Base-by-base conservation (phyloP, 352 stramenopile genomes). In the Blastocystis sp. region DNA sequence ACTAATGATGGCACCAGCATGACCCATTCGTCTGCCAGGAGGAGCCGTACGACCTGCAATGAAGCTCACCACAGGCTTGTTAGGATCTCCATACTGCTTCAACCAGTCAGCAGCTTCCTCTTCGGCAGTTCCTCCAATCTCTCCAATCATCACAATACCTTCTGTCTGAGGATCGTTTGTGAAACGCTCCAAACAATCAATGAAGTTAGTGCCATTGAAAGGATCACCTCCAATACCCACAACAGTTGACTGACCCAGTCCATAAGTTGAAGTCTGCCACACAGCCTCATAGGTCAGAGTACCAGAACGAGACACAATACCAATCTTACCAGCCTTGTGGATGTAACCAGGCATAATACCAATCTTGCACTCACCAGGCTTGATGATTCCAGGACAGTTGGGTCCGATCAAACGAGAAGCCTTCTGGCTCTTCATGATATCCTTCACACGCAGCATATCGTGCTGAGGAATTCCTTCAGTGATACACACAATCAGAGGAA, bases 301-400 rank as follows among this genome's bases (percentile, higher is more conserved):
- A 59, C 97, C 97, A 52, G 93, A 97, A 80, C 96, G 93, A 37
- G 93, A 98, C n/a, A 99, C 97, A 73, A 98, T 96, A 88, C 97
- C 97, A 89, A 99, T 97, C 91, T 98, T 98, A 69, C 97, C 96
- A 85, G 92, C 92, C 89, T 92, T 93, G 91, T 99, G 96, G 91
- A 99, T 99, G 92, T 98, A 98, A 71, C 96, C 97, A 75, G 97
- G 97, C 96, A 99, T 99, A 91, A 99, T 99, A 78, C 97, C 96
- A 91, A 99, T 98, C 91, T 99, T 99, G 90, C 95, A 98, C 92
- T 99, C 97, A 61, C 95, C 95, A 0, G 97, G 95, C 92, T 99
- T 99, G 92, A 99, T 99, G 89, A 99, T 99, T 88, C 97, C 97
- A 43, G 97, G 97, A 92, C 97, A 99, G 92, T 99, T 99, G 58